Evolutionary conservation across 2,329 filamentous ascomycete genomes (phyloP).

Genomic region (Hortaea sp.): DNA sequence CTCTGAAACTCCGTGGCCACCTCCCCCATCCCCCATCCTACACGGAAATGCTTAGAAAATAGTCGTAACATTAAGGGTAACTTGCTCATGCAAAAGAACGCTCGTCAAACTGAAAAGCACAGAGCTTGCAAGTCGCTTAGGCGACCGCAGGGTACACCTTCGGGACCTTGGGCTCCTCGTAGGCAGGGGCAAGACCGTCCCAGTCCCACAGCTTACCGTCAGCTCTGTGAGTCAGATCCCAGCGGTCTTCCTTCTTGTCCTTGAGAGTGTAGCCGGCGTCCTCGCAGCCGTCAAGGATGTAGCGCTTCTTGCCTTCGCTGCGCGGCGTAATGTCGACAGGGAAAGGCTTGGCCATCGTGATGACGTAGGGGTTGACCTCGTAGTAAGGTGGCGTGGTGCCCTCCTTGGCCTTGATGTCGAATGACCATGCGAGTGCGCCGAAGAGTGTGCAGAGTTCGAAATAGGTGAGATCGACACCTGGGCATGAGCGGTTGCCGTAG

Average conservation of each 20-base stretch:
- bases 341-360: slow-evolving; percentile 26
- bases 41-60: too few species aligned
- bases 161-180: slow-evolving; percentile 1
- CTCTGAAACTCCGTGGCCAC: too few species aligned
- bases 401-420: slow-evolving; percentile 20
- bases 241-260: slow-evolving; percentile 8
- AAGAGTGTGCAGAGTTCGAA: slow-evolving; percentile 22
- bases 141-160: slow-evolving; percentile 1
- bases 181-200: background rate
- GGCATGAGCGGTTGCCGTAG: slow-evolving; percentile 26
- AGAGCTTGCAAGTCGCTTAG: background rate
- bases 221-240: background rate
- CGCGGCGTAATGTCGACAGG: slow-evolving; percentile 18
- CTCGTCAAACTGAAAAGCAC: too few species aligned
- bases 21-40: too few species aligned
- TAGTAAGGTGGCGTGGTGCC: slow-evolving; percentile 22
- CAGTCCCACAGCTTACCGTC: background rate
- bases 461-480: slow-evolving; percentile 24
- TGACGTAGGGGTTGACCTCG: slow-evolving; percentile 24
- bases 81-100: too few species aligned
- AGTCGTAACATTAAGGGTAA: too few species aligned
- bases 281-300: slow-evolving; percentile 17
- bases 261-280: slow-evolving; percentile 17
- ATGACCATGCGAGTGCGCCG: slow-evolving; percentile 22
- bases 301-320: slow-evolving; percentile 21